Evolutionary conservation across 768 basidiomycete genomes (phyloP), one percentile per base, ranked within the genome.

Genomic region (Hortiboletus campestris): DNA sequence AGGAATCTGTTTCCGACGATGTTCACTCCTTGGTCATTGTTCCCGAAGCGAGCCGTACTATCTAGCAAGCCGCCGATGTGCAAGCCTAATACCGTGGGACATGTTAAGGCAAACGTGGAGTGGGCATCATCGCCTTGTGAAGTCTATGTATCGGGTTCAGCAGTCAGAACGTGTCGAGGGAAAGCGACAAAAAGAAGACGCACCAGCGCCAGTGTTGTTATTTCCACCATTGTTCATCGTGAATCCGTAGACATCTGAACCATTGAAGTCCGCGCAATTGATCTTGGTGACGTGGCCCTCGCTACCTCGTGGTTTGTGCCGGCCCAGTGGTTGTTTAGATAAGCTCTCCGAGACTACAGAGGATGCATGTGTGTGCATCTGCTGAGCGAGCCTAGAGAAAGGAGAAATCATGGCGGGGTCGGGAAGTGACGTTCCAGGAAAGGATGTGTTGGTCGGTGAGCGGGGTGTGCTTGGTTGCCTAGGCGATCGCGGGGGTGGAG

Each of bases 1-100:
- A 50, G 4, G 48, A n/a, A 1, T 29, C 53, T 1, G 20, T 22
- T n/a, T 19, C 50, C 4, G 46, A 53, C 3, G 51, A 45, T 29
- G 38, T 49, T 6, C 51, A 66, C 49, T 55, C 58, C 10, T 9
- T 65, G 19, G 59, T 70, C 16, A 51, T 68, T 16, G 38, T 63
- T 25, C 65, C 68, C 0, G 55, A 60, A 32, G 16, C 19, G 0
- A n/a, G 14, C 16, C 38, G 14, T 20, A 11, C 32, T 8, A 40
- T 63, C 35, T 25, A 25, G 25, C 25, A 25, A 25, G 25, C 25
- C 25, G 25, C 25, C 25, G 25, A 25, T 25, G 25, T 25, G 25
- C 25, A 25, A 25, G 25, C 25, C 25, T 25, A 25, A 25, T 25
- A 25, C 25, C 25, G 25, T 25, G 25, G 25, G 6, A 4, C 25